Percentiles rank a stretch among this genome's conserved stretches.
phyloP scores from a whole-genome alignment of 192 early-diverging fungal genomes.

The Rhizophagus clarus region DNA sequence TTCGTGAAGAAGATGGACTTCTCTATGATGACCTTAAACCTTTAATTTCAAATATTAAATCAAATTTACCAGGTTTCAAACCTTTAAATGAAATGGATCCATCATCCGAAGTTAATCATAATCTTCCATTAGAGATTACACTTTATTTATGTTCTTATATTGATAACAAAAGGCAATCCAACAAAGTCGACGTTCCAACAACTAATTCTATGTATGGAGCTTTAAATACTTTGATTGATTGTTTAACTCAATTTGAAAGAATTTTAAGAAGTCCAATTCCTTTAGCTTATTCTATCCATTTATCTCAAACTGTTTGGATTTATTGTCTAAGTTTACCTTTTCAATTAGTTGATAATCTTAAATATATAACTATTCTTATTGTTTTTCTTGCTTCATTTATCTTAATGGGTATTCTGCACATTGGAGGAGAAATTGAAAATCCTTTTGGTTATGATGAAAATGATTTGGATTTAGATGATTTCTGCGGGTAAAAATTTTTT shows the following conservation, averaged over 20 bases:
- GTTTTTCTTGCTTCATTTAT: conserved; percentile 70
- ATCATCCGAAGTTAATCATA: conserved; percentile 38
- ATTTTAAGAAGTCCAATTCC: conserved; percentile 88
- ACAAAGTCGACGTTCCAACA: conserved; percentile 47
- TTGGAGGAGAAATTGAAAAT: conserved; percentile 91
- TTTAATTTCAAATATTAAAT: conserved; percentile 58
- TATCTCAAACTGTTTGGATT: conserved; percentile 78
- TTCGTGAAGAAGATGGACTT: conserved; percentile 74
- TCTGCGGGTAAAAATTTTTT: conserved; percentile 47
- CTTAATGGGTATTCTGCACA: conserved; percentile 82
- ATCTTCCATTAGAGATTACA: conserved; percentile 62
- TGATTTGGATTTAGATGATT: conserved; percentile 65
- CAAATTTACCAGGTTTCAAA: conserved; percentile 33
- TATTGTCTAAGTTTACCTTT: conserved; percentile 82
- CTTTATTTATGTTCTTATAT: conserved; percentile 64
- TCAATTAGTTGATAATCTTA: conserved; percentile 61
- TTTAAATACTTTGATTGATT: conserved; percentile 56
- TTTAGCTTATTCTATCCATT: conserved; percentile 83
- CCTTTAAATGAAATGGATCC: conserved; percentile 7
- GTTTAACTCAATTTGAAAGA: conserved; percentile 78
- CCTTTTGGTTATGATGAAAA: conserved; percentile 86
- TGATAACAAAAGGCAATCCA: conserved; percentile 36
- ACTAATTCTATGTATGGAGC: conserved; percentile 52
- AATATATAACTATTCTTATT: conserved; percentile 67
- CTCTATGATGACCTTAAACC: conserved; percentile 73